Evolutionary conservation across 2,329 filamentous ascomycete species (phyloP), one percentile per base, ranked within the genome.

Genomic region (Lithohypha guttulata): DNA sequence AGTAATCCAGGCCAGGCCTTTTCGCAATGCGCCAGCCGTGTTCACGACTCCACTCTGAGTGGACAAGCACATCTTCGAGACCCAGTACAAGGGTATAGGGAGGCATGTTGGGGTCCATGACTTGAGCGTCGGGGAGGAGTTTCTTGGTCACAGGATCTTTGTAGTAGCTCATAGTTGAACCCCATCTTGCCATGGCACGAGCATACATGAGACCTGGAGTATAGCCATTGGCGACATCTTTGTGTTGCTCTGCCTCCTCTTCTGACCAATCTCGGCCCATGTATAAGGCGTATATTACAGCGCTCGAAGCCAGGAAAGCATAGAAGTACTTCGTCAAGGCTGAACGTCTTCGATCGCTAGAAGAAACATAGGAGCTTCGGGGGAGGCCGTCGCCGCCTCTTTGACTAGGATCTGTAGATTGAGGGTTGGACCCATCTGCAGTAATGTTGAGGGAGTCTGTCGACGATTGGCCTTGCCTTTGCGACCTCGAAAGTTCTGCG

Each of bases 11-110:
- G 31, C 91, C 91, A 23, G 91, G 91, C 34, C 91, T 77, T 68
- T 98, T 98, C 19, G 91, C 91, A 45, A 93, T 73, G 51, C 89
- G 78, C 86, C 91, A 98, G 43, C 91, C 91, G 56, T 95, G 82
- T 59, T 96, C 84, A 42, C 89, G 77, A 17, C 78, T 76, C 91
- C 91, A 98, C 59, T 94, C 85, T 56, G 84, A 93, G 65, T 95
- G 89, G 20, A 98, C 77, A 39, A 98, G 73, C 53, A 98, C 73
- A 59, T 98, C 89, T 59, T 98, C 91, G 54, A 98, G 66, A 58
- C 84, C 91, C 52, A 98, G 69, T 20, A 93, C 89, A 20, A 98
- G 71, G 0, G 91, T 96, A 62, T 94, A 94, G 7, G 89, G 89
- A 33, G 84, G 82, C 54, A 86, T 79, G 40, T 75, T 75, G 13